Base-by-base conservation (phyloP, 495 filamentous ascomycete species). In the Aspergillus coremiiformis region DNA sequence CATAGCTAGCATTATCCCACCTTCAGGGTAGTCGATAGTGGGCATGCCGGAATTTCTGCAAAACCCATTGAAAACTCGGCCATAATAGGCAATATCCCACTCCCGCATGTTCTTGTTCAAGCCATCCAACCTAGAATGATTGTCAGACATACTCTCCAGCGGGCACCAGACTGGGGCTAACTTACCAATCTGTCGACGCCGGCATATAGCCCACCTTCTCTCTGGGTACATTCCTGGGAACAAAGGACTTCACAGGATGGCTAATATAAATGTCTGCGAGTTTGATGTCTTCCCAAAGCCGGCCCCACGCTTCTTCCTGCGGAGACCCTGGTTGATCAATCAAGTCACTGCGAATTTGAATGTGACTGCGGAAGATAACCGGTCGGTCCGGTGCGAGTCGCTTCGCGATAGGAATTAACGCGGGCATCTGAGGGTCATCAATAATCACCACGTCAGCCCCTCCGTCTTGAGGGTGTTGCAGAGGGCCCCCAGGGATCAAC, bases 361-460 rank as follows among this genome's bases (percentile, higher is more conserved):
- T 94, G 66, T 94, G 89, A 47, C 83, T 88, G 11, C 89, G 80
- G 49, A 71, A 94, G 42, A 93, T 79, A 35, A 95, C 77, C 6
- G 89, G 89, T 26, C 89, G 75, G n/a, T 85, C 61, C 4, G 89
- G 87, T 0, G 86, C 85, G 12, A 74, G 32, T 26, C 79, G 60
- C 65, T 89, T 92, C 57, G 89, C 87, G 14, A 94, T 67, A 1
- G 84, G 83, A 51, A 94, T 90, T 20, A 95, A 65, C 3, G 76
- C 79, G 4, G 89, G 89, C 89, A 94, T 92, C 69, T 94, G 90
- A 15, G 89, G 87, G 57, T 95, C 89, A 57, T 95, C 90, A 17
- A 90, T 75, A 52, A 94, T 75, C 49, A 94, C 74, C 17, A 94
- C 72, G 62, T 94, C 82, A 15, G 89, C 89, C 47, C 89, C 89